Percentiles rank a stretch among this genome's conserved stretches.
Conservation (phyloP, 2,329 filamentous ascomycete genomes). For the Claviceps arundinis region DNA sequence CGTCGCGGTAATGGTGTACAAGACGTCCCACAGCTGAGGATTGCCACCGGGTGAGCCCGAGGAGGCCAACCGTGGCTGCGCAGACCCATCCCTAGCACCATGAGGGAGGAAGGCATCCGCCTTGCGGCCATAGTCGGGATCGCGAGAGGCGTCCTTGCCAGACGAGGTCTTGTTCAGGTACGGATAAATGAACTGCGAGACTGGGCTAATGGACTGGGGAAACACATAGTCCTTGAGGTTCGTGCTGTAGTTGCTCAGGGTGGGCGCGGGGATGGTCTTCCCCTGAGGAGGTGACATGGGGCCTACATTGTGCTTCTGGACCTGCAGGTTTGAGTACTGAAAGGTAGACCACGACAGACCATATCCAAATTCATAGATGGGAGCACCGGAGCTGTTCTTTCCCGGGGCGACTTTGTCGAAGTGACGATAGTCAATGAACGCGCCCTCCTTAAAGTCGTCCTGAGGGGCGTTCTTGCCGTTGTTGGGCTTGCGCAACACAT, state of each 20-base stretch:
- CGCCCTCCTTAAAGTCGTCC: conserved; percentile 60
- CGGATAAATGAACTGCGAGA: conserved; percentile 52
- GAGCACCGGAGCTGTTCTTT: conserved; percentile 28
- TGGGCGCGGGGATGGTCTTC: conserved; percentile 48
- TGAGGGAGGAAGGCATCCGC: conserved; percentile 47
- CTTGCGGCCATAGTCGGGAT: conserved; percentile 46
- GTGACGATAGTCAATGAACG: conserved; percentile 58
- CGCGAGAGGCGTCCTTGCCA: conserved; percentile 37
- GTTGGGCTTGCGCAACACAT: conserved; percentile 56
- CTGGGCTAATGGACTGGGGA: conserved; percentile 41
- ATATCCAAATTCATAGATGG: conserved; percentile 70
- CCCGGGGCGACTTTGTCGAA: conserved; percentile 48
- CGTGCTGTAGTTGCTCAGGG: conserved; percentile 50
- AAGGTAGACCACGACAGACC: conserved; percentile 75
- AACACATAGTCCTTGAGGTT: conserved; percentile 54
- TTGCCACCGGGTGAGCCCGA: conserved; percentile 50
- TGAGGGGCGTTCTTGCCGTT: conserved; percentile 55
- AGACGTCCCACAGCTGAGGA: conserved; percentile 49
- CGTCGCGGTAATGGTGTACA: conserved; percentile 54
- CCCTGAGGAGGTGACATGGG: conserved; percentile 49
- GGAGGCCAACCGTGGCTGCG: conserved; percentile 41
- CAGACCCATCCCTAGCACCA: conserved; percentile 37
- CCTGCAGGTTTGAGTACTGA: conserved; percentile 52
- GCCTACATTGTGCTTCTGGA: conserved; percentile 35
- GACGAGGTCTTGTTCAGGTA: conserved; percentile 55